These are phyloP conservation scores for Brasenia schreberi DNA, from an alignment of 164 flowering plant species.

Conservation along the genomic window DNA sequence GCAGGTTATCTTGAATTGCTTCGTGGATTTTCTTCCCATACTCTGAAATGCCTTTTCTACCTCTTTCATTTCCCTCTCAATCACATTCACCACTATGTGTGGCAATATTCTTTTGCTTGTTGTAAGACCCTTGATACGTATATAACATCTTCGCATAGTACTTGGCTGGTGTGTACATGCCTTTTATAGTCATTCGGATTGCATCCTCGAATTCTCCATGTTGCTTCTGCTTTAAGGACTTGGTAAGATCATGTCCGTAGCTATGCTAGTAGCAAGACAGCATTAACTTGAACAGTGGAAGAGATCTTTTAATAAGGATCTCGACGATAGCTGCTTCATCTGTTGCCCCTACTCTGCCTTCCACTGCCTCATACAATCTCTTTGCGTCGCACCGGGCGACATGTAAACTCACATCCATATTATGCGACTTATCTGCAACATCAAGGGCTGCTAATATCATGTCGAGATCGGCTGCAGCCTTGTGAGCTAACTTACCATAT, in stretches of 20 bases:
- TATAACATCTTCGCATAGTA: conserved; percentile 50
- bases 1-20: conserved; percentile 25
- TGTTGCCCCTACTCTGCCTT: conserved; percentile 30
- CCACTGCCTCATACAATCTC: conserved; percentile 58
- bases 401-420: conserved; percentile 42
- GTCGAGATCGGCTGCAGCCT: neutral
- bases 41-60: conserved; percentile 25
- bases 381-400: conserved; percentile 60
- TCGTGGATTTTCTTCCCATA: no score
- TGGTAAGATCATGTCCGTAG: conserved; percentile 53
- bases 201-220: conserved; percentile 47
- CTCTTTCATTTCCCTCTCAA: conserved; percentile 52
- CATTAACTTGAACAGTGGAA: conserved; percentile 52
- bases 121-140: conserved; percentile 26
- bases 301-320: conserved; percentile 62
- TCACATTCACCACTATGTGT: conserved; percentile 48
- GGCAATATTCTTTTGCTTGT: conserved; percentile 14
- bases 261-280: conserved; percentile 49
- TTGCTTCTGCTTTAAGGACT: conserved; percentile 32
- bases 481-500: no score
- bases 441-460: conserved; percentile 43
- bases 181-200: conserved; percentile 33
- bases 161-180: conserved; percentile 42
- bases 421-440: conserved; percentile 60
- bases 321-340: conserved; percentile 55